phyloP scores from a whole-genome alignment of 2,329 filamentous ascomycete species.

The Endocalyx cinctus region DNA sequence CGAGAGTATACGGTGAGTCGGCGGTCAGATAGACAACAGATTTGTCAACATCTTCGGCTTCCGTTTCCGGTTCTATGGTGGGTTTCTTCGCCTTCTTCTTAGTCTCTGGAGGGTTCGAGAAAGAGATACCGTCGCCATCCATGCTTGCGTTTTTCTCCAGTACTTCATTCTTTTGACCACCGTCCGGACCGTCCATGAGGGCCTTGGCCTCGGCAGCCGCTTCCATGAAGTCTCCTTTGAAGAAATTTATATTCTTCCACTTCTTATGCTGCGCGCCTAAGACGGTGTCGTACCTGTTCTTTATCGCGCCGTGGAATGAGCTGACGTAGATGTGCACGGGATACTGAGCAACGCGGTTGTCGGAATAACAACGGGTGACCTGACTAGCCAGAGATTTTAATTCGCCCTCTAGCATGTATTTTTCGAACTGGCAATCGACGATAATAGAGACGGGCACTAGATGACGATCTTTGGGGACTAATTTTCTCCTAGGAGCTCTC shows the following conservation, averaged over 20 bases:
- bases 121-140: constrained; percentile 13
- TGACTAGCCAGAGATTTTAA: constrained; percentile 77
- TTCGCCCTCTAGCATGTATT: constrained; percentile 84
- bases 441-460: constrained; percentile 73
- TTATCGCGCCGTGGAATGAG: constrained; percentile 71
- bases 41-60: constrained; percentile 29
- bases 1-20: constrained; percentile 82
- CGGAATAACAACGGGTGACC: constrained; percentile 82
- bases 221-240: constrained; percentile 68
- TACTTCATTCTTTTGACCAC: constrained; percentile 56
- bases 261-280: constrained; percentile 65
- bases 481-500: constrained; percentile 28
- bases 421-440: constrained; percentile 88
- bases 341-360: constrained; percentile 68
- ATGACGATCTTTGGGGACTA: constrained; percentile 23
- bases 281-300: constrained; percentile 73
- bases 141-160: constrained; percentile 39
- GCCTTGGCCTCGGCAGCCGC: constrained; percentile 62
- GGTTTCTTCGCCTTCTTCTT: constrained; percentile 27
- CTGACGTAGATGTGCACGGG: constrained; percentile 71
- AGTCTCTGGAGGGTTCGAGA: constrained; percentile 22
- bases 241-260: constrained; percentile 76
- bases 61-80: constrained; percentile 18
- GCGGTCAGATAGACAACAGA: constrained; percentile 81
- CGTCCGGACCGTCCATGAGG: constrained; percentile 56